Evolutionary conservation across 228 moss, liverwort and hornwort species (phyloP).

Genomic region (Sphagnum fallax): DNA sequence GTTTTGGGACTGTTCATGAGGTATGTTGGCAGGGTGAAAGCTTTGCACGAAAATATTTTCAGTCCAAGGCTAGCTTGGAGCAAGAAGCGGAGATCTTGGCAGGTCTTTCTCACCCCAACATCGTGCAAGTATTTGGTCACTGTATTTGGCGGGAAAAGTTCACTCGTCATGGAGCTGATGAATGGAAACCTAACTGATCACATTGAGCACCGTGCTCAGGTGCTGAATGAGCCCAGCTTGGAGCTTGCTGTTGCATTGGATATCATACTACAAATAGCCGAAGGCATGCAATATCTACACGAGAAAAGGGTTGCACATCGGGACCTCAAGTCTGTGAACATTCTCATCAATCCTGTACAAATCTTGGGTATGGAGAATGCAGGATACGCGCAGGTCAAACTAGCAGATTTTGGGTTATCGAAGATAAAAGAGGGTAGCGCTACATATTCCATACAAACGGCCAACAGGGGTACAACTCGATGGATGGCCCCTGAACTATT

Average conservation of each 20-base stretch:
- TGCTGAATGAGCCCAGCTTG: too few species aligned
- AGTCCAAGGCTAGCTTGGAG: too few species aligned
- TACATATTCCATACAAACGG: not conserved
- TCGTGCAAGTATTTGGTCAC: too few species aligned
- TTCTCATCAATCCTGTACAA: not conserved
- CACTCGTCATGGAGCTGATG: too few species aligned
- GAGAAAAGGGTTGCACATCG: slow-evolving; percentile 1
- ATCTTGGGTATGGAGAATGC: not conserved
- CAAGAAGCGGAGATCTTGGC: too few species aligned
- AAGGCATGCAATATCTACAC: slow-evolving; percentile 6
- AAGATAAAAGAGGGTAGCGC: not conserved
- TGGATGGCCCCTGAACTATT: slow-evolving; percentile 7
- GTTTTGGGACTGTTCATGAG: too few species aligned
- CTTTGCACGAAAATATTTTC: too few species aligned
- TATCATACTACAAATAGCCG: slow-evolving; percentile 7
- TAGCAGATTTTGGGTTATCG: slow-evolving; percentile 6
- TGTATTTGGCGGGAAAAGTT: too few species aligned
- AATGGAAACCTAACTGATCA: too few species aligned
- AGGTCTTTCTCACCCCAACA: too few species aligned
- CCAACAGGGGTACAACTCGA: not conserved
- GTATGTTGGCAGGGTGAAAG: too few species aligned
- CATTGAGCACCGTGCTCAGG: too few species aligned
- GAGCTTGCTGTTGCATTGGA: slow-evolving; percentile 8
- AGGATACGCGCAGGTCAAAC: slow-evolving; percentile 1
- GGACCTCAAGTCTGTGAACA: slow-evolving; percentile 5